Conservation (phyloP, 1,139 yeast species). For the Yamadazyma atlantica region DNA sequence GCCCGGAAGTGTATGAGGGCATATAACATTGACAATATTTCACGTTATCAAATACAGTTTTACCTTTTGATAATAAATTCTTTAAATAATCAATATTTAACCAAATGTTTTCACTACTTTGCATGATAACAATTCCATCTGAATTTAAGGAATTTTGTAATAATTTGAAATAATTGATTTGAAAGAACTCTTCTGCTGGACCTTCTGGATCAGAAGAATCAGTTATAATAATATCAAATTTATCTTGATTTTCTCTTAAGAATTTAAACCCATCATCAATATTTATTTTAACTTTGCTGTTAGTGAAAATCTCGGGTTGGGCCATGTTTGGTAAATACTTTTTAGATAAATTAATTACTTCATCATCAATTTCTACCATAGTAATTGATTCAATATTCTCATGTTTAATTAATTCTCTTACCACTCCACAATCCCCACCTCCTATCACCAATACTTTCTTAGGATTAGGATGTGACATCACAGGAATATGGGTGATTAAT, state of each 20-base stretch:
- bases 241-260: constrained; percentile 41
- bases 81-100: constrained; percentile 69
- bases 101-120: constrained; percentile 93
- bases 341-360: constrained; percentile 74
- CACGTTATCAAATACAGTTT: constrained; percentile 74
- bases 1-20: constrained; percentile 97
- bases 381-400: constrained; percentile 63
- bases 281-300: constrained; percentile 70
- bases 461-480: constrained; percentile 74
- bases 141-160: constrained; percentile 65
- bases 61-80: constrained; percentile 59
- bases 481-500: constrained; percentile 78
- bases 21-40: constrained; percentile 83
- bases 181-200: constrained; percentile 93
- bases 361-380: constrained; percentile 88
- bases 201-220: constrained; percentile 98
- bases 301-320: constrained; percentile 43
- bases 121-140: constrained; percentile 85
- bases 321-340: constrained; percentile 84
- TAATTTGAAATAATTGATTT: constrained; percentile 74
- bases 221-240: constrained; percentile 86
- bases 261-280: constrained; percentile 90
- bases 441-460: constrained; percentile 81
- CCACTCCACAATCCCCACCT: constrained; percentile 94
- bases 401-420: constrained; percentile 84